Base-by-base conservation (phyloP, 257 asterid species). In the Solanum bulbocastanum region DNA sequence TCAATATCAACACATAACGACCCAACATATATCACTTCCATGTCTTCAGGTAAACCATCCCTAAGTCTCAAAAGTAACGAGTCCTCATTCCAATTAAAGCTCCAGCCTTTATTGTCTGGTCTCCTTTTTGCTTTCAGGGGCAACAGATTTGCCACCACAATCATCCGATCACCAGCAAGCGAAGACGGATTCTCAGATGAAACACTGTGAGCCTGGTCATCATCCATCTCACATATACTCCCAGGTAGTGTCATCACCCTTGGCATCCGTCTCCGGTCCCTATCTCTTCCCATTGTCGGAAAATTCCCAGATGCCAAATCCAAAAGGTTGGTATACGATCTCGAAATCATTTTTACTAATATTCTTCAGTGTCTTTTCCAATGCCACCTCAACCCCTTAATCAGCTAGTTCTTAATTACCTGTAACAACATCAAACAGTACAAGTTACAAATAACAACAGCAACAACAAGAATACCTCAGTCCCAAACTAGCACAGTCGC, bases 51-150 rank as follows among this genome's bases (percentile, higher is more conserved):
- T 69, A 96, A 88, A 23, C 98, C 98, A 86, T 94, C 98, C 89
- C 94, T 96, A n/a, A 94, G 91, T 91, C 98, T 76, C 87, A 94
- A 89, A 58, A 94, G 92, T 89, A 95, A 85, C 1, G 98, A 94
- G 87, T 95, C 98, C 88, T 94, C 98, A 87, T 95, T 91, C 98
- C 98, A 95, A 85, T 93, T 93, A 91, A 95, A 94, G 88, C 84
- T 93, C 98, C 98, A 95, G n/a, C 96, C 98, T 88, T 94, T 95
- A 92, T 93, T 92, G 86, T 95, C 98, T 5, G 98, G 94, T 89
- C 94, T 92, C 78, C 96, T 91, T 82, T 93, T 94, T 13, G 98
- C 98, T 88, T 93, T 94, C 90, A 95, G 44, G n/a, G 98, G 98
- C 91, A 95, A 87, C 86, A 88, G 96, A 91, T 94, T 95, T 5